Evolutionary conservation across 495 filamentous ascomycete species (phyloP).

Genomic region (Aspergillus nanangensis): DNA sequence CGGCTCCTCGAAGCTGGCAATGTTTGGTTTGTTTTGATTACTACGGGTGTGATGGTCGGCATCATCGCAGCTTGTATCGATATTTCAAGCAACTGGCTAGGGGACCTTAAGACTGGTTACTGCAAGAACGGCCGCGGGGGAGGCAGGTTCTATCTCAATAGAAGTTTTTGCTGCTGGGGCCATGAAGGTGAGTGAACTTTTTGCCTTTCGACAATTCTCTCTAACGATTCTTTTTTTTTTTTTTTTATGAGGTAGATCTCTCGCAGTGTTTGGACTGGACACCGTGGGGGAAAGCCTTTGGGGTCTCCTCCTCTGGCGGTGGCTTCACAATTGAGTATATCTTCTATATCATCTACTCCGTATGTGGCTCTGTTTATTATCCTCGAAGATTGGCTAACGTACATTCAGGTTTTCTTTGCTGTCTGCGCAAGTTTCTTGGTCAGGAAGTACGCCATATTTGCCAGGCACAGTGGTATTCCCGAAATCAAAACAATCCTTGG

Average conservation of each 20-base stretch:
- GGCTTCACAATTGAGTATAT: conserved; percentile 79
- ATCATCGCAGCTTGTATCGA: conserved; percentile 84
- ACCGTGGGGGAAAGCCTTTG: conserved; percentile 73
- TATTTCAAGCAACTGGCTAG: conserved; percentile 90
- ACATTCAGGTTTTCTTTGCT: conserved; percentile 69
- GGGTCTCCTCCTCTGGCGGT: conserved; percentile 59
- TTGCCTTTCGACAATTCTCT: not conserved
- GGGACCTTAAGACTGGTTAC: conserved; percentile 88
- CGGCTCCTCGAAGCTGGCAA: conserved; percentile 79
- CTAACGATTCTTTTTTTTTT: not conserved
- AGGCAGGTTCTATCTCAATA: conserved; percentile 85
- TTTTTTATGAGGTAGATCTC: conserved; percentile 40
- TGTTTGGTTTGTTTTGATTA: conserved; percentile 84
- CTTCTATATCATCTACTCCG: conserved; percentile 78
- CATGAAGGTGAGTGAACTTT: conserved; percentile 60
- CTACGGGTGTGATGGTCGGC: conserved; percentile 74
- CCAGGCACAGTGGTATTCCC: conserved; percentile 93
- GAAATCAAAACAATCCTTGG: conserved; percentile 97
- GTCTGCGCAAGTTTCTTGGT: conserved; percentile 74
- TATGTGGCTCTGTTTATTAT: conserved; percentile 33
- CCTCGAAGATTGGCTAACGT: conserved; percentile 15
- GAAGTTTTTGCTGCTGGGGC: conserved; percentile 87
- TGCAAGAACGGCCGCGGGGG: conserved; percentile 70
- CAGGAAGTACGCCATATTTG: conserved; percentile 77
- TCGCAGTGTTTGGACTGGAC: conserved; percentile 80